Percentiles rank a stretch among this genome's conserved stretches.
Evolutionary conservation across 768 basidiomycete species (phyloP).

Genomic region (Boletus subparvulus): DNA sequence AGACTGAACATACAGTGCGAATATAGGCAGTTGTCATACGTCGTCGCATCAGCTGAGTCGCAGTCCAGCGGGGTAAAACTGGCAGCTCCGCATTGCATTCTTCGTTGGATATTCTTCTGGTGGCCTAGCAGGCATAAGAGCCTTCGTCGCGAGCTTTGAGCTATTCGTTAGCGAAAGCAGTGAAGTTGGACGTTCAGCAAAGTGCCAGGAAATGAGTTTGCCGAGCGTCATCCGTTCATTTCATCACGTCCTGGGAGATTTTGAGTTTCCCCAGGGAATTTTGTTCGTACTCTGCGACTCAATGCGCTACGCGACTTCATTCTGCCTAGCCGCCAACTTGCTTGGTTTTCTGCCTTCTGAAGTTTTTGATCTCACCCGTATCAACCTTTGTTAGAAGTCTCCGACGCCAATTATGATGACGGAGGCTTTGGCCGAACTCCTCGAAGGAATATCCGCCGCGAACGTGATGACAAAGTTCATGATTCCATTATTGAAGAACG

Average conservation of each 20-base stretch:
- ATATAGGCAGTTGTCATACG: constrained; percentile 39
- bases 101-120: constrained; percentile 23
- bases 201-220: constrained; percentile 30
- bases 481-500: constrained; percentile 92
- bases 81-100: constrained; percentile 32
- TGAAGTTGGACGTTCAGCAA: constrained; percentile 36
- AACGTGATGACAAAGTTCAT: constrained; percentile 87
- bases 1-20: constrained; percentile 52
- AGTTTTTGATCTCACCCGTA: constrained; percentile 41
- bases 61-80: constrained; percentile 52
- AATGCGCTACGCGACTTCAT: constrained; percentile 49
- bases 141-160: constrained; percentile 45
- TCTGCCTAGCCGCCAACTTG: constrained; percentile 42
- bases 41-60: constrained; percentile 39
- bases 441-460: constrained; percentile 60
- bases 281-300: constrained; percentile 26
- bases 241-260: constrained; percentile 19
- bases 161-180: constrained; percentile 48
- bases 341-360: constrained; percentile 47
- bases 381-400: constrained; percentile 58
- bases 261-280: constrained; percentile 28
- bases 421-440: constrained; percentile 45
- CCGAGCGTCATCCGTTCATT: constrained; percentile 20
- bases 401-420: constrained; percentile 57
- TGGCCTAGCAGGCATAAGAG: constrained; percentile 32